Base-by-base conservation (phyloP, 352 stramenopile genomes). In the Globisporangium orthogonon region DNA sequence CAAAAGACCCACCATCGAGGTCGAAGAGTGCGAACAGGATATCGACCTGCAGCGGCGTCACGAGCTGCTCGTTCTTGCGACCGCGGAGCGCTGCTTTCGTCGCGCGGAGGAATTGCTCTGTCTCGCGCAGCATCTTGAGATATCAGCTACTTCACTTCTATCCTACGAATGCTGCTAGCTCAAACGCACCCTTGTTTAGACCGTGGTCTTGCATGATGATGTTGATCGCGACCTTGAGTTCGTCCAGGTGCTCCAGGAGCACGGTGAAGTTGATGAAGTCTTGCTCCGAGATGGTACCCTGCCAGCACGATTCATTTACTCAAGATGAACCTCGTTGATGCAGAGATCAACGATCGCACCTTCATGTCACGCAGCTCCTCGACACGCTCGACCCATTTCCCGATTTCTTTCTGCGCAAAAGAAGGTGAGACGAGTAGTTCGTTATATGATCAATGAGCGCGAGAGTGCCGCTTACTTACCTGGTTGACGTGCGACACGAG, bases 1-100 rank as follows among this genome's bases (percentile, higher is more conserved):
- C 1, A 18, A 28, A 23, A 15, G 13, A 57, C 60, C 10, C 52
- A 94, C 85, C 82, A 54, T 93, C 71, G 6, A 81, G 52, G 54
- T 95, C 86, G 53, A 95, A 95, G 7, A 95, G 70, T 7, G 76
- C 69, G 51, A 95, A 95, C 1, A 95, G 62, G 49, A 95, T 90
- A 51, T 95, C 86, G 56, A 95, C 83, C 61, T 93, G 84, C 44
- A 93, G 62, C 40, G 80, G 71, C 18, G 86, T 91, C 33, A 95
- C 67, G 3, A 84, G 51, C 48, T 83, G 74, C 14, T 73, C 71
- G n/a, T 71, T 61, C 61, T 83, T 87, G 52, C 73, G 74, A 35
- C 71, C 73, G 51, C 70, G 70, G 33, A 89, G 61, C 45, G 79
- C 83, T 29, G 85, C 85, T 14, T 76, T 78, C 28, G 76, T 86